Percentiles rank a stretch among this genome's conserved stretches.
phyloP scores from a whole-genome alignment of 352 stramenopile genomes.

The Phytophthora pluvialis region DNA sequence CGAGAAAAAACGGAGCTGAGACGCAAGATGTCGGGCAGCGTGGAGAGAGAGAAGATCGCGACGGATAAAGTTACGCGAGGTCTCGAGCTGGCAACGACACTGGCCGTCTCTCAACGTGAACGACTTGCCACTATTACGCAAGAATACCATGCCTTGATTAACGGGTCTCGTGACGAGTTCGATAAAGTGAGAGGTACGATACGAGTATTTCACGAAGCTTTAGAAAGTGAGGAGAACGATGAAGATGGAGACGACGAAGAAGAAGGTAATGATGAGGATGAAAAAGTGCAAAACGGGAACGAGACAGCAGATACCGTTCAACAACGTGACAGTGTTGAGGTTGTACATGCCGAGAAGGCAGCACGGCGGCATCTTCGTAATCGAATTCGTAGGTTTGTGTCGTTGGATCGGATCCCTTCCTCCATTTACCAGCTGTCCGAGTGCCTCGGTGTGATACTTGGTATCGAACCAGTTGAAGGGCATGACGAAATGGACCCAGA shows the following conservation, averaged over 20 bases:
- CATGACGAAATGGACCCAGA: constrained; percentile 75
- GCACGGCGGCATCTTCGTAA: constrained; percentile 2
- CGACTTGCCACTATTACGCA: constrained; percentile 48
- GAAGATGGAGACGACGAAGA: background rate
- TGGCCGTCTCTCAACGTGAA: constrained; percentile 44
- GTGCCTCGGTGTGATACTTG: constrained; percentile 72
- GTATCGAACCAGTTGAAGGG: constrained; percentile 60
- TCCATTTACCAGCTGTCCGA: constrained; percentile 70
- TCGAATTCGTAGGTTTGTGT: constrained; percentile 48
- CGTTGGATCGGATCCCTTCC: constrained; percentile 47
- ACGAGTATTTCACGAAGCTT: constrained; percentile 37
- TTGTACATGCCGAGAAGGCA: background rate
- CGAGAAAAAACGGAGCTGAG: constrained; percentile 46
- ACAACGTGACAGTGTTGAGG: background rate
- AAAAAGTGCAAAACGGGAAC: background rate
- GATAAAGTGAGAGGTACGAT: constrained; percentile 32
- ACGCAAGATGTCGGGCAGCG: constrained; percentile 61
- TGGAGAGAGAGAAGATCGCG: constrained; percentile 64
- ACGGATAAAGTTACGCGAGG: constrained; percentile 53
- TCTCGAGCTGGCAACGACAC: constrained; percentile 52
- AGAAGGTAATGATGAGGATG: background rate
- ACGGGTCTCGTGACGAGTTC: constrained; percentile 41
- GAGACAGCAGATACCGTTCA: background rate
- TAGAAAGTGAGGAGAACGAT: constrained; percentile 28
- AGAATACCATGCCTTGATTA: constrained; percentile 63